These are phyloP conservation scores for Clonostachys chloroleuca DNA, from an alignment of 2,329 filamentous ascomycete species.

Conservation along the genomic window DNA sequence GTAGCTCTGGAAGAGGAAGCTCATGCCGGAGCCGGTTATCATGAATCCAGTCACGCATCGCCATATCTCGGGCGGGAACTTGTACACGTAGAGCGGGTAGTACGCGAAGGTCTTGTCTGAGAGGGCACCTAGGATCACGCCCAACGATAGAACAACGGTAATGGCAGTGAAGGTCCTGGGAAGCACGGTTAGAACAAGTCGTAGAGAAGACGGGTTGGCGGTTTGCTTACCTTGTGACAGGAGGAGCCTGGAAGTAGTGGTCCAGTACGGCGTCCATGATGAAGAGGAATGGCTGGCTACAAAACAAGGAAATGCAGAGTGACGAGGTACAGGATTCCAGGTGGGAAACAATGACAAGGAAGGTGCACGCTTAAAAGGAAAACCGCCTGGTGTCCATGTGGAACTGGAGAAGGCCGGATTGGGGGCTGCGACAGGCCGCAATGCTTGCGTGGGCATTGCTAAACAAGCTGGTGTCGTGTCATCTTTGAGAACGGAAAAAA, in stretches of 20 bases:
- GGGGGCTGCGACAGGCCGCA: slow-evolving; percentile 8
- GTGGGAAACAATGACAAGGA: background rate
- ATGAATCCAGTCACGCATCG: slow-evolving; percentile 35
- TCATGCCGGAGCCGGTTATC: slow-evolving; percentile 27
- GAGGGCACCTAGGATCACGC: slow-evolving; percentile 53
- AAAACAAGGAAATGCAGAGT: no score
- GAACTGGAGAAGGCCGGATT: slow-evolving; percentile 15
- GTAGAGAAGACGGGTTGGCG: background rate
- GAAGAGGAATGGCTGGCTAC: background rate
- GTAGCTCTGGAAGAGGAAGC: slow-evolving; percentile 70
- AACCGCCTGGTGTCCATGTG: slow-evolving; percentile 4
- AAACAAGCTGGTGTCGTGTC: slow-evolving; percentile 22
- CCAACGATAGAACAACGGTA: slow-evolving; percentile 55
- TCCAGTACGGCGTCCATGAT: slow-evolving; percentile 21
- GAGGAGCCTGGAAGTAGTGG: slow-evolving; percentile 32
- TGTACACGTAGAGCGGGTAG: slow-evolving; percentile 44
- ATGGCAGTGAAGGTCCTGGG: slow-evolving; percentile 63
- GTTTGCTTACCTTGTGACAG: slow-evolving; percentile 32
- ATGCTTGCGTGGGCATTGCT: slow-evolving; percentile 20
- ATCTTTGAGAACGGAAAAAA: slow-evolving; percentile 12
- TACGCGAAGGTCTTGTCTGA: slow-evolving; percentile 47
- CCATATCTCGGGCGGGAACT: slow-evolving; percentile 38
- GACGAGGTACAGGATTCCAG: background rate
- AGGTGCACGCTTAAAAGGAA: slow-evolving; percentile 9
- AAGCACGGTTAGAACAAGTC: slow-evolving; percentile 10